Evolutionary conservation across 2,329 filamentous ascomycete genomes (phyloP).

Genomic region (Hypoxylon sp.): DNA sequence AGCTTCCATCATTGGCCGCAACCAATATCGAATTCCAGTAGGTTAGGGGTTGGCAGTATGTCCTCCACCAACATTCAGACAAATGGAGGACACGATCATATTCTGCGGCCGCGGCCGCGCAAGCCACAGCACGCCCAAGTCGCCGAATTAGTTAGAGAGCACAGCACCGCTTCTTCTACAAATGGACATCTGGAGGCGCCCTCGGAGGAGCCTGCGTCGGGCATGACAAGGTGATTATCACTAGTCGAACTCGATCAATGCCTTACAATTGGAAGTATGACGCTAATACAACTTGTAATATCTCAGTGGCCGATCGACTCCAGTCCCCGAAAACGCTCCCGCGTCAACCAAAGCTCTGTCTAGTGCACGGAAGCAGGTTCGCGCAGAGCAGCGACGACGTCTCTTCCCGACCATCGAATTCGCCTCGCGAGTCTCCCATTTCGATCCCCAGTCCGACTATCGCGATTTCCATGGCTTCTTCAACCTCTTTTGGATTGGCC

Average conservation of each 20-base stretch:
- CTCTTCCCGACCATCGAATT: constrained; percentile 96
- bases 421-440: constrained; percentile 90
- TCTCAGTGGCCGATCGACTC: constrained; percentile 83
- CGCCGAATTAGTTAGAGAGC: constrained; percentile 61
- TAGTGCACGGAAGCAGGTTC: constrained; percentile 84
- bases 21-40: constrained; percentile 2
- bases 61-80: constrained; percentile 50
- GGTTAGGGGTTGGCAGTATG: constrained; percentile 33
- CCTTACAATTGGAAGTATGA: constrained; percentile 7
- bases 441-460: constrained; percentile 92
- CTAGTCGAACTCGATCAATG: background rate
- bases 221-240: constrained; percentile 61
- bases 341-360: constrained; percentile 91
- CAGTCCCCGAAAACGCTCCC: constrained; percentile 89
- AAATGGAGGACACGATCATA: constrained; percentile 57
- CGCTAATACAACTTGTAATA: constrained; percentile 32
- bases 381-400: constrained; percentile 83
- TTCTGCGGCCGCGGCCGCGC: constrained; percentile 65
- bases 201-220: constrained; percentile 58
- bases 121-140: constrained; percentile 66
- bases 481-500: constrained; percentile 96
- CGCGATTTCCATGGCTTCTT: constrained; percentile 98
- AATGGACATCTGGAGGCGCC: constrained; percentile 56
- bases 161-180: constrained; percentile 58
- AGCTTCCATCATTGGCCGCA: constrained; percentile 14